Base-by-base conservation (phyloP, 2,329 filamentous ascomycete genomes). In the Colletotrichum higginsianum region DNA sequence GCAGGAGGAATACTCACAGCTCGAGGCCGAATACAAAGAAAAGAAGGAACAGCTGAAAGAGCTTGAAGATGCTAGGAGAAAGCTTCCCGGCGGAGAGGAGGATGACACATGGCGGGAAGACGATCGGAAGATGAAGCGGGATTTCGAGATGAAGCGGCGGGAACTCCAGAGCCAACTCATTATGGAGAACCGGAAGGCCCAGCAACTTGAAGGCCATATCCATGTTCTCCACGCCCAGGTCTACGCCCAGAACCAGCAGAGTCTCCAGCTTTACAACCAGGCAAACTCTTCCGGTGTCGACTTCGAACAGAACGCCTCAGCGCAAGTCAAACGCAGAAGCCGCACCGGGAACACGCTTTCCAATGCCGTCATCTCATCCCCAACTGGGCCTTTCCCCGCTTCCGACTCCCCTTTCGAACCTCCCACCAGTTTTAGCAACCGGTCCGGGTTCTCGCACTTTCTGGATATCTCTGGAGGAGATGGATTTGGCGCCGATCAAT, bases 21-120 rank as follows among this genome's bases (percentile, higher is more conserved):
- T 96, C 61, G 94, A 96, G 79, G 88, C 93, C 11, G 91, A 94
- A 73, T 87, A 96, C 38, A 92, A 90, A 75, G 88, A 93, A 66
- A 84, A 84, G 74, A 75, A 73, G 46, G 65, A 75, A 66, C 89
- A 92, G 74, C 89, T 96, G 74, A 94, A 94, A 78, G 88, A 91
- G 62, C 86, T 95, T 35, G 94, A 96, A 78, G 90, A 91, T 70
- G 89, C 92, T 74, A 84, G 90, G 61, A 92, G 92, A 79, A 88
- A 87, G 67, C 85, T 90, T 15, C 87, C 89, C 2, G 90, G 88
- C 18, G 88, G 85, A n/a, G 86, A 90, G 67, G 86, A 89, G 56
- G 90, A 90, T 47, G 88, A 90, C 16, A 86, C 85, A 72, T 87
- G 84, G 85, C 84, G 85, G 64, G 76, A 92, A 63, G 83, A 82